Evolutionary conservation across 1,139 yeast species (phyloP).

Genomic region (Diutina scorzettiae): DNA sequence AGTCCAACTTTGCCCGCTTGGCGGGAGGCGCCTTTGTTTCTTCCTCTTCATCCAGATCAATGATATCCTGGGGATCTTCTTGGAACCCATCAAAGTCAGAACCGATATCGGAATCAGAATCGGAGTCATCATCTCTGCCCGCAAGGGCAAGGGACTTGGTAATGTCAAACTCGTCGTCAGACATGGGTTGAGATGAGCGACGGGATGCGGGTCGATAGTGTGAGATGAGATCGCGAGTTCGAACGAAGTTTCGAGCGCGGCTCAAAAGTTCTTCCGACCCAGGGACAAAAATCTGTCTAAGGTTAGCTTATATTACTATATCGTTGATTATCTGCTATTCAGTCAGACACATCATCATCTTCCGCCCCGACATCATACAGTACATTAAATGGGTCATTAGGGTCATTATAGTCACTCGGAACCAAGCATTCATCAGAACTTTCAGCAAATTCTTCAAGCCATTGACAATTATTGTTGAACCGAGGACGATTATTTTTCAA

Average conservation of each 20-base stretch:
- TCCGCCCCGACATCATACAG: constrained; percentile 3
- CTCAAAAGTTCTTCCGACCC: no score
- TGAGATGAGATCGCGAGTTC: not conserved
- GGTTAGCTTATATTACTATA: no score
- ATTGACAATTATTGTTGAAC: constrained; percentile 7
- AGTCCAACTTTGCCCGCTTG: constrained; percentile 15
- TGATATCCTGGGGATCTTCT: constrained; percentile 45
- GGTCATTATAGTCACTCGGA: constrained; percentile 3
- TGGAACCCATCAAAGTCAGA: constrained; percentile 18
- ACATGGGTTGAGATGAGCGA: constrained; percentile 15
- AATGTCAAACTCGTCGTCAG: constrained; percentile 61
- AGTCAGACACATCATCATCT: constrained; percentile 6
- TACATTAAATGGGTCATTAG: constrained; percentile 9
- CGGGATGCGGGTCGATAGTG: not conserved
- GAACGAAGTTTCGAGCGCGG: no score
- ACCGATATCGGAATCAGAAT: constrained; percentile 22
- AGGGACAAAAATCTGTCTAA: no score
- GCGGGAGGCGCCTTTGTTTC: constrained; percentile 13
- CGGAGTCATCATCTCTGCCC: constrained; percentile 13
- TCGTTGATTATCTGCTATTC: no score
- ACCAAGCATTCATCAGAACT: constrained; percentile 7
- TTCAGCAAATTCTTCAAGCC: constrained; percentile 10
- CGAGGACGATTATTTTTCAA: constrained; percentile 6
- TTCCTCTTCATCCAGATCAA: constrained; percentile 24
- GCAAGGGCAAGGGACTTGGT: constrained; percentile 49